Evolutionary conservation across 2,329 filamentous ascomycete species (phyloP).

Genomic region (Endoconidiophora polonica): DNA sequence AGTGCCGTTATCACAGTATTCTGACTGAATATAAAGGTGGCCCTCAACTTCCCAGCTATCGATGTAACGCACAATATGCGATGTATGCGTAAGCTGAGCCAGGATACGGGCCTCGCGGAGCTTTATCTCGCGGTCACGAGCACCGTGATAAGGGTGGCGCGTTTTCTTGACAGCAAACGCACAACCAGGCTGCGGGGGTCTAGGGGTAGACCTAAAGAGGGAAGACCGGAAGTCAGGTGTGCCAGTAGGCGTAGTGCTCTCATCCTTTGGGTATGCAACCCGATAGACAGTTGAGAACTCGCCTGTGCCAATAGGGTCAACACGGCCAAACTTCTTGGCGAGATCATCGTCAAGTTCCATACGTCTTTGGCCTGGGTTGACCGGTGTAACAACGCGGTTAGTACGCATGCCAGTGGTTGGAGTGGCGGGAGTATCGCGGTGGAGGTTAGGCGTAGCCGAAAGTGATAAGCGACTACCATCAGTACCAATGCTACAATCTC

Average conservation of each 20-base stretch:
- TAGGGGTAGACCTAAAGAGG: constrained; percentile 30
- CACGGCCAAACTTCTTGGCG: constrained; percentile 59
- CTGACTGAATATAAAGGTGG: constrained; percentile 90
- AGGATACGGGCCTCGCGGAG: constrained; percentile 71
- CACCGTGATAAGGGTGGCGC: constrained; percentile 60
- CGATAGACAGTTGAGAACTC: constrained; percentile 90
- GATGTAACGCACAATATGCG: constrained; percentile 71
- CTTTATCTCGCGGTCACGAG: constrained; percentile 65
- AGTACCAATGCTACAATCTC: constrained; percentile 54
- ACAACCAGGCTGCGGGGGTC: constrained; percentile 35
- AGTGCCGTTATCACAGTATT: constrained; percentile 89
- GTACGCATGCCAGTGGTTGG: constrained; percentile 44
- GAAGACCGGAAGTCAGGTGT: constrained; percentile 20
- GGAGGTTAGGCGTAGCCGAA: constrained; percentile 31
- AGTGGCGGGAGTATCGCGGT: constrained; percentile 47
- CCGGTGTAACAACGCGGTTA: constrained; percentile 41
- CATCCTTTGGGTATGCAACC: constrained; percentile 34
- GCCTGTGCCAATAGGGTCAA: constrained; percentile 66
- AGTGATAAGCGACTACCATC: constrained; percentile 76
- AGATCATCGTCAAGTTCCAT: constrained; percentile 58
- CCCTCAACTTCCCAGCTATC: constrained; percentile 76
- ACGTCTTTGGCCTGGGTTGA: constrained; percentile 43
- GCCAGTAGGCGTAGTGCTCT: constrained; percentile 6
- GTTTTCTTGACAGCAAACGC: constrained; percentile 93
- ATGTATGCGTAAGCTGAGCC: constrained; percentile 56